These are phyloP conservation scores for Elsinoe necatrix DNA, from an alignment of 2,329 filamentous ascomycete species.

Conservation along the genomic window DNA sequence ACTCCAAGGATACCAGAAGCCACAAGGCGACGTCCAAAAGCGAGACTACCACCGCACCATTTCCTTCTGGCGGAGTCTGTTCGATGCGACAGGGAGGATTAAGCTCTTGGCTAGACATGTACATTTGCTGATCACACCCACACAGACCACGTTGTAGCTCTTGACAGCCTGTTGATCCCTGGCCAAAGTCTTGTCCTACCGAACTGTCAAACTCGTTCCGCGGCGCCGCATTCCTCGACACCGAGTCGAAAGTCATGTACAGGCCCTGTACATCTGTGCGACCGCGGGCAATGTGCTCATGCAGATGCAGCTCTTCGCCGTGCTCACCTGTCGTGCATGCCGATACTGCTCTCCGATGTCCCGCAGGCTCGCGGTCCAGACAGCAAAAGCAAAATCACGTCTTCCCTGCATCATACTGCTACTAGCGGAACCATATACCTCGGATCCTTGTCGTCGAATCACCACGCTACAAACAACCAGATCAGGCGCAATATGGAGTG, in stretches of 20 bases:
- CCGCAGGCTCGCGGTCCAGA: not conserved
- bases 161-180: conserved; percentile 3
- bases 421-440: conserved; percentile 8
- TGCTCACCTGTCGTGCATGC: conserved; percentile 7
- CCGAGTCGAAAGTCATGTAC: not conserved
- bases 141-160: conserved; percentile 10
- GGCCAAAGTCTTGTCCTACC: conserved; percentile 5
- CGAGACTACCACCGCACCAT: not conserved
- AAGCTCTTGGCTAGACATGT: conserved; percentile 1
- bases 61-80: not conserved
- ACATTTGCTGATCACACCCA: conserved; percentile 10
- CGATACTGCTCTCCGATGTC: not conserved
- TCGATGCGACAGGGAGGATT: not conserved
- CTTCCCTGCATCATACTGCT: not conserved
- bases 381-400: not conserved
- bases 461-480: conserved; percentile 4
- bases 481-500: not conserved
- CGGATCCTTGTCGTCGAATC: not conserved
- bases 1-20: not conserved
- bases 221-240: conserved; percentile 10
- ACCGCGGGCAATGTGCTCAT: not conserved
- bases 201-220: conserved; percentile 12
- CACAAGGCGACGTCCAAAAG: not conserved
- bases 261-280: too few species aligned
- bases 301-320: not conserved